phyloP scores from a whole-genome alignment of 495 filamentous ascomycete genomes.

The Amorphotheca resinae region DNA sequence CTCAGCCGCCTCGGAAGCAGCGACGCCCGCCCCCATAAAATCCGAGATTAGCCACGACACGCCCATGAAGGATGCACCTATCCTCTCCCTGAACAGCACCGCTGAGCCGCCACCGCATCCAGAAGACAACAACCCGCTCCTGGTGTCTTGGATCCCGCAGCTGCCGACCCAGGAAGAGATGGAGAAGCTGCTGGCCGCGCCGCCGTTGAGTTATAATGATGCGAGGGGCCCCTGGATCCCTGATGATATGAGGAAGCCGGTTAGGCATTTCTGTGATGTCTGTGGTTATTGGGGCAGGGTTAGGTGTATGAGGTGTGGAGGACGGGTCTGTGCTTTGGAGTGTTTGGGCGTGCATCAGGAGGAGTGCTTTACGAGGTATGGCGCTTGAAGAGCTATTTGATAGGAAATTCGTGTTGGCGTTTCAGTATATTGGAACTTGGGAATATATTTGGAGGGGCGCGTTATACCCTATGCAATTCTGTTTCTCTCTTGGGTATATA shows the following conservation, averaged over 20 bases:
- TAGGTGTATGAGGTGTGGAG: conserved; percentile 72
- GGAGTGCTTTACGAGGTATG: conserved; percentile 56
- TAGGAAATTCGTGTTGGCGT: not conserved
- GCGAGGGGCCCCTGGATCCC: conserved; percentile 49
- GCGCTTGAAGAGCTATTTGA: conserved; percentile 28
- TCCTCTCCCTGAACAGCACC: conserved; percentile 5
- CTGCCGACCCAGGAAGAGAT: conserved; percentile 57
- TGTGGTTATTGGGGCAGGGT: conserved; percentile 91
- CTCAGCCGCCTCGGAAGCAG: conserved; percentile 14
- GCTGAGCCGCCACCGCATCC: conserved; percentile 27
- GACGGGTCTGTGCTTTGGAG: conserved; percentile 66
- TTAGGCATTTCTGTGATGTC: conserved; percentile 67
- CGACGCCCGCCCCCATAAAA: conserved; percentile 15
- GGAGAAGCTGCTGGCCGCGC: conserved; percentile 51
- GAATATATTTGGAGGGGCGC: too few species aligned
- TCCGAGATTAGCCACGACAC: conserved; percentile 10
- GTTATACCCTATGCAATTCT: too few species aligned
- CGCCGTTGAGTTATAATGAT: conserved; percentile 68
- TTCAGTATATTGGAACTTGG: too few species aligned
- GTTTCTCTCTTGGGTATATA: too few species aligned
- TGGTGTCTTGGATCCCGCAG: conserved; percentile 47
- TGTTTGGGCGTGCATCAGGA: conserved; percentile 72
- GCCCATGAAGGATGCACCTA: conserved; percentile 12
- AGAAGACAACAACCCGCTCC: conserved; percentile 48
- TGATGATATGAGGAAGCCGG: conserved; percentile 36